Base-by-base conservation (phyloP, 441 rosid genomes). In the Kokia cookei region DNA sequence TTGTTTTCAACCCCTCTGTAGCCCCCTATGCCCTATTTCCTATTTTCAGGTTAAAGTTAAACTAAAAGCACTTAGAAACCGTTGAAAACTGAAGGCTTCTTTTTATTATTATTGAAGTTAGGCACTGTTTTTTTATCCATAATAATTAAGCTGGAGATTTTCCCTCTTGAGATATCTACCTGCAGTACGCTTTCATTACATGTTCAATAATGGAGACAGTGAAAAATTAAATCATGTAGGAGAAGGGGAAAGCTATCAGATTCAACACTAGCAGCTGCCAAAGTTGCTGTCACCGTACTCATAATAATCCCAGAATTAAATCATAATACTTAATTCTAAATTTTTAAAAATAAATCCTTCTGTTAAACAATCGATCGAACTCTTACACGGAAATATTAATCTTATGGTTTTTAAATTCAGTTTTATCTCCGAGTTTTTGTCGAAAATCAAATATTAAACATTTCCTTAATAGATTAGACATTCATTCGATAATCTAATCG, bases 171-270 rank as follows among this genome's bases (percentile, higher is more conserved):
- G 15, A 24, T 19, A 7, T 42, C 29, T 40, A 12, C 13, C 50
- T n/a, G 17, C 11, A n/a, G 27, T 13, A 63, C 29, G 32, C 55
- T 65, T 51, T 40, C 48, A 51, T 67, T 14, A 3, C 9, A 67
- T 27, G 24, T 32, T 11, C 79, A 76, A 76, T 79, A 73, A 79
- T 79, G 74, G 69, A 78, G 75, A 54, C 7, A 3, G 27, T 26
- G n/a, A 59, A 32, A 12, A 10, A 35, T 59, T 13, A 11, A 26
- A 57, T 54, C 29, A 11, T 24, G 5, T 4, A 14, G 40, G 14
- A 40, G 45, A 66, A 55, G 37, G 57, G 2, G 57, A 67, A 55
- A 48, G 58, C 71, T 26, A 67, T 48, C 71, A 67, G 71, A 67
- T 24, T 48, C 43, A 35, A 35, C 40, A 5, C 40, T 35, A 67